Evolutionary conservation across 73 alveolate genomes (phyloP), one percentile per base, ranked within the genome.

Genomic region (Effrenium voratum): DNA sequence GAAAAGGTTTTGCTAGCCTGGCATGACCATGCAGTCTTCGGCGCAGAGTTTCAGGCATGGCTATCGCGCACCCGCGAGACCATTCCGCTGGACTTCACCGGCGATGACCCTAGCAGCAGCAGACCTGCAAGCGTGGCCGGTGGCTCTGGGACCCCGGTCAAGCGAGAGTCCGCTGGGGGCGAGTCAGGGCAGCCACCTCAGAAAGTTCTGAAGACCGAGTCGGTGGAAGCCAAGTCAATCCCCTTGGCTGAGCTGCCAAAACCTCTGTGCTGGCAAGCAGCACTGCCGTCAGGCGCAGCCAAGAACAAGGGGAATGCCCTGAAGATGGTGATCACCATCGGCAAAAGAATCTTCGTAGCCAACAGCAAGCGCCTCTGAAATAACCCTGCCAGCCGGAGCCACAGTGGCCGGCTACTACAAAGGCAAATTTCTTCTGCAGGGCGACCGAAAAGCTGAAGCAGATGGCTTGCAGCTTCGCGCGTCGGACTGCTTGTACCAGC

Each of bases 11-110:
- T 72, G 83, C 8, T 30, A n/a, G 49, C 83, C 30, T 72, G 83
- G 83, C 46, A 36, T 36, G 83, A 72, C 83, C 83, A 72, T 72
- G 83, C 83, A 8, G 36, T 38, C 22, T 72, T 12, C 36, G 83
- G 83, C 36, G 46, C 36, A 34, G 50, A 72, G 22, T 72, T 72
- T 36, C 26, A 72, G 36, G 30, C 12, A n/a, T 72, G 83, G 83
- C 63, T 52, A 52, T 8, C 63, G 26, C 63, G 63, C 8, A 52
- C 63, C 8, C 63, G 63, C 26, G 63, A 8, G 26, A 19, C 63
- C 63, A 52, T 52, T 52, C 63, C 63, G 19, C 63, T 52, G 63
- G 63, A 52, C 63, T 19, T 52, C 63, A 19, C 63, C 19, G 63
- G 19, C 8, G 63, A 8, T 12, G 63, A 8, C 63, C 26, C 63